These are phyloP conservation scores for Forsythia suspensa DNA, from an alignment of 257 asterid species.

Conservation along the genomic window DNA sequence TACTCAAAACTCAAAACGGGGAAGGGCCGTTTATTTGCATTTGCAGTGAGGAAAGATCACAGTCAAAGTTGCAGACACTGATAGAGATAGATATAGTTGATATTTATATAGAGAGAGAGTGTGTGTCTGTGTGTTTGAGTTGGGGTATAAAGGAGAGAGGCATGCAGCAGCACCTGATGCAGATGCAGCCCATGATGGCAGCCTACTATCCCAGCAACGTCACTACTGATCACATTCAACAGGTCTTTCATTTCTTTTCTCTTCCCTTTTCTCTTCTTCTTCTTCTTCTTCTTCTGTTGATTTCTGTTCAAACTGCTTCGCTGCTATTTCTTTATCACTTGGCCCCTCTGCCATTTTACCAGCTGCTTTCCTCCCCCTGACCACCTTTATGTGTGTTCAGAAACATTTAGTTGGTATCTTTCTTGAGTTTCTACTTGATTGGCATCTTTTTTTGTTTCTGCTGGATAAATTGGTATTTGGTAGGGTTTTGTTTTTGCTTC, in stretches of 20 bases:
- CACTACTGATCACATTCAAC: constrained; percentile 99
- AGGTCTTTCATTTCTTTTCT: constrained; percentile 44
- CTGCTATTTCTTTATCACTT: constrained; percentile 32
- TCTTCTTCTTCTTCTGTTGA: neutral
- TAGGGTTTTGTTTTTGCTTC: constrained; percentile 22
- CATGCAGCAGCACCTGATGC: constrained; percentile 98
- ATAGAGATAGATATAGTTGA: constrained; percentile 9
- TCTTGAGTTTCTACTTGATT: constrained; percentile 6
- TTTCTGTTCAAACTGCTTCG: constrained; percentile 4
- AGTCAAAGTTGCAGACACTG: constrained; percentile 41
- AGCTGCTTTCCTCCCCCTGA: constrained; percentile 15
- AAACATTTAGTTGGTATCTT: too few species aligned
- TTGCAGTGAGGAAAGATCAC: constrained; percentile 2
- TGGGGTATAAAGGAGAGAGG: constrained; percentile 47
- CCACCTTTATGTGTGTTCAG: neutral
- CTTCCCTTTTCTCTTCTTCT: neutral
- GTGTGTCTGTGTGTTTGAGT: constrained; percentile 34
- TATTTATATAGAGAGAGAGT: constrained; percentile 15
- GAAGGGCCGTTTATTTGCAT: neutral
- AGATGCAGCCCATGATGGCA: constrained; percentile 99
- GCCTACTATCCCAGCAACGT: constrained; percentile 92
- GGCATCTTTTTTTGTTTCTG: neutral
- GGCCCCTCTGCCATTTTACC: constrained; percentile 23
- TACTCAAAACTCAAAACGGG: constrained; percentile 24
- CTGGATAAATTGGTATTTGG: constrained; percentile 24